phyloP scores from a whole-genome alignment of 495 filamentous ascomycete genomes.

The Neurospora cerealis region DNA sequence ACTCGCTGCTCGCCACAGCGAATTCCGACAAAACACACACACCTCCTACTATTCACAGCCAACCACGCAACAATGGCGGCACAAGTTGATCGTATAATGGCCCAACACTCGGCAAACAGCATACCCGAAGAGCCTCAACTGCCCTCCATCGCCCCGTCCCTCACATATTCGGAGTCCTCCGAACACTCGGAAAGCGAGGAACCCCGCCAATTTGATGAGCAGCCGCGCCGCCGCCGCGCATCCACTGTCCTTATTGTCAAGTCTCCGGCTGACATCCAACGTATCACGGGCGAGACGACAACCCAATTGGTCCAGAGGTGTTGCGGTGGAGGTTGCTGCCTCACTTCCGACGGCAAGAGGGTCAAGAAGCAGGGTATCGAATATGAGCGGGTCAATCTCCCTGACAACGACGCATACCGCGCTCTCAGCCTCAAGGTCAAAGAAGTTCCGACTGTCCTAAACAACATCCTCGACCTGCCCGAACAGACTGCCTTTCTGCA shows the following conservation, averaged over 20 bases:
- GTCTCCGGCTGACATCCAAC: conserved; percentile 61
- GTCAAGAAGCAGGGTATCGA: conserved; percentile 38
- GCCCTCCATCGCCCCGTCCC: conserved; percentile 37
- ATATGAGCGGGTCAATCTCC: conserved; percentile 52
- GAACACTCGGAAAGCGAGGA: conserved; percentile 34
- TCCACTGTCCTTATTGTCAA: conserved; percentile 74
- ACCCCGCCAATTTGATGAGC: conserved; percentile 17
- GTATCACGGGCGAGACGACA: conserved; percentile 53
- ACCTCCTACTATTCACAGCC: neutral
- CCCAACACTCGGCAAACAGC: conserved; percentile 19
- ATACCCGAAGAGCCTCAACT: conserved; percentile 26
- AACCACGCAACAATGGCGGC: conserved; percentile 17
- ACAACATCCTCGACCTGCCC: conserved; percentile 58
- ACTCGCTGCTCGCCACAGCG: neutral
- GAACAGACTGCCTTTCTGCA: conserved; percentile 61
- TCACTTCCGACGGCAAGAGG: conserved; percentile 43
- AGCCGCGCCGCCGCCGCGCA: conserved; percentile 50
- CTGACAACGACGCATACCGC: conserved; percentile 76
- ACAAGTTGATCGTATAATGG: conserved; percentile 20
- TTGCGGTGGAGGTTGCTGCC: conserved; percentile 91
- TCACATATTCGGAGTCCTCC: conserved; percentile 39
- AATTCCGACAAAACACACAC: neutral
- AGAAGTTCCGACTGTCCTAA: conserved; percentile 61
- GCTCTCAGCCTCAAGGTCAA: conserved; percentile 68
- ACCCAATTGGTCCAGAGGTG: conserved; percentile 59